These are phyloP conservation scores for Caloboletus firmus DNA, from an alignment of 1,284 basidiomycete species.

Conservation along the genomic window DNA sequence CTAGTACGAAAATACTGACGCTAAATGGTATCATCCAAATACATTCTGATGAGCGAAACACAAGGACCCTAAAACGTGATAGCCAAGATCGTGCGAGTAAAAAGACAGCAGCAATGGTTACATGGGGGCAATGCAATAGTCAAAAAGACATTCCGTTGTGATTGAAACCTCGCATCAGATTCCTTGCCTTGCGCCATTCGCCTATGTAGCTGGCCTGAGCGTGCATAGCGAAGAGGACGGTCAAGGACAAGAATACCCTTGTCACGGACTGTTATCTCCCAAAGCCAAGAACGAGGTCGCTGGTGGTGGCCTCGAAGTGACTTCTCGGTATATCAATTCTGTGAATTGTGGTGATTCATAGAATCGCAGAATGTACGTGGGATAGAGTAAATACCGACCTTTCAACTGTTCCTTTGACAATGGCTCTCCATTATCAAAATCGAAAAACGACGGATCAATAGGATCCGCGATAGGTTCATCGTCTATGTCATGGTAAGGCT, in stretches of 20 bases:
- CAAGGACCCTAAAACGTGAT: not conserved
- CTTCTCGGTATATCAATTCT: constrained; percentile 34
- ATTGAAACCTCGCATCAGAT: not conserved
- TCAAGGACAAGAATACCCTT: not conserved
- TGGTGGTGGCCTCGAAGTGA: constrained; percentile 20
- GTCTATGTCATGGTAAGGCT: constrained; percentile 87
- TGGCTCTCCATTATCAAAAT: constrained; percentile 77
- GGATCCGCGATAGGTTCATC: constrained; percentile 85
- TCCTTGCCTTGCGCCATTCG: not conserved
- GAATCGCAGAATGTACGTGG: not conserved
- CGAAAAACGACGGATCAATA: constrained; percentile 85
- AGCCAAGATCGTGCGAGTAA: constrained; percentile 6
- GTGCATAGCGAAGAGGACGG: not conserved
- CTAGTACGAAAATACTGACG: not conserved
- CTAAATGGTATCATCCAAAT: constrained; percentile 17
- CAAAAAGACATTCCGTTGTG: not conserved
- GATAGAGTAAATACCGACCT: constrained; percentile 42
- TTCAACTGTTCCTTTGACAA: constrained; percentile 70
- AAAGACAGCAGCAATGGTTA: not conserved
- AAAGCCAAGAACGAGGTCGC: constrained; percentile 18
- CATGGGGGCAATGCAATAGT: constrained; percentile 4
- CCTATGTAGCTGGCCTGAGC: not conserved
- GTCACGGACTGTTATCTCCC: constrained; percentile 13
- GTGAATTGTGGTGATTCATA: not conserved
- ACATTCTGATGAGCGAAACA: not conserved